Conservation (phyloP, 2,329 filamentous ascomycete genomes). For the Colletotrichum tanaceti region DNA sequence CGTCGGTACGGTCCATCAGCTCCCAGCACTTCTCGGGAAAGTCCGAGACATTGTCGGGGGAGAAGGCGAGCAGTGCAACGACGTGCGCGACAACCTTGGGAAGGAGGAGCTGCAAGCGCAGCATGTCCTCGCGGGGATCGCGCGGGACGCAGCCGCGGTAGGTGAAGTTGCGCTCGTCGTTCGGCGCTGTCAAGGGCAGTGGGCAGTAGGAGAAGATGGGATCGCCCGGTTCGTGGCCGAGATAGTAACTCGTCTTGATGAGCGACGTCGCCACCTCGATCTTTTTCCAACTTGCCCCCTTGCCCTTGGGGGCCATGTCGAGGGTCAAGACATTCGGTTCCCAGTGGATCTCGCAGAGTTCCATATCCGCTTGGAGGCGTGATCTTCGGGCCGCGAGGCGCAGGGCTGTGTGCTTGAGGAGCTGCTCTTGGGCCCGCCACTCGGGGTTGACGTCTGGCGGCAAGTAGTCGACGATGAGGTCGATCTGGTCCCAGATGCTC, state of each 20-base stretch:
- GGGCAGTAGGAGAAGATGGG: slow-evolving; percentile 46
- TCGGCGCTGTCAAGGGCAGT: background rate
- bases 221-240: slow-evolving; percentile 43
- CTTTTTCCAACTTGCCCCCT: background rate
- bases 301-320: background rate
- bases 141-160: slow-evolving; percentile 45
- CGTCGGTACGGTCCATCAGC: background rate
- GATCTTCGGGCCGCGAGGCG: slow-evolving; percentile 1
- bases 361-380: background rate
- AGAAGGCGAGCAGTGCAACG: slow-evolving; percentile 40
- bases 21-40: background rate
- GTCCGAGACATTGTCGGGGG: background rate
- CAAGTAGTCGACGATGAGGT: slow-evolving; percentile 8
- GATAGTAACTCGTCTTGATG: slow-evolving; percentile 40
- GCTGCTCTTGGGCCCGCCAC: slow-evolving; percentile 15
- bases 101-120: slow-evolving; percentile 38
- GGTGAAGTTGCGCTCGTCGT: slow-evolving; percentile 19
- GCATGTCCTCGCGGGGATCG: slow-evolving; percentile 36
- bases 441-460: slow-evolving; percentile 2
- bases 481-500: slow-evolving; percentile 2
- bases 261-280: background rate
- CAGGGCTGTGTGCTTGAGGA: slow-evolving; percentile 18
- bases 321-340: background rate
- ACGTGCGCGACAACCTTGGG: slow-evolving; percentile 40
- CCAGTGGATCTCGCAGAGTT: background rate